Evolutionary conservation across 306 rosid species (phyloP).

Genomic region (Rosa lucieae): DNA sequence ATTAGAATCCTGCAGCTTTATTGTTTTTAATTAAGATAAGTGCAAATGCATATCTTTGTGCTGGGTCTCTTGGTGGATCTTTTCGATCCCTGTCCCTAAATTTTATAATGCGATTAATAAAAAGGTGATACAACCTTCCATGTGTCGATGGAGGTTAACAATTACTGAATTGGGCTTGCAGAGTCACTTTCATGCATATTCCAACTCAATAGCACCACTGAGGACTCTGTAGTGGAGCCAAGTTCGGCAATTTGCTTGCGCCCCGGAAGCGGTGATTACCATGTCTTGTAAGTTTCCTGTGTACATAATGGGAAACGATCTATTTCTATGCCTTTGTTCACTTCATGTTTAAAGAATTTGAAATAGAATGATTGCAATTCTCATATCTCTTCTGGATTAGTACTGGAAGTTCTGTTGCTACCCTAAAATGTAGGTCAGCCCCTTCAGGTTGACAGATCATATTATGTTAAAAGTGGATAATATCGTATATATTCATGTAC

Average conservation of each 20-base stretch:
- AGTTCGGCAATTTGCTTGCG: conserved; percentile 60
- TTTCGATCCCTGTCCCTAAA: not conserved
- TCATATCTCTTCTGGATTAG: not conserved
- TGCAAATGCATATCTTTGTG: not conserved
- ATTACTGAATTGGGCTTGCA: conserved; percentile 40
- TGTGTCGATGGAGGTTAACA: conserved; percentile 9
- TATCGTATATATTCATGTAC: conserved; percentile 24
- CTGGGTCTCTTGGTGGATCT: not conserved
- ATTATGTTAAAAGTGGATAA: not conserved
- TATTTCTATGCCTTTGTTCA: not conserved
- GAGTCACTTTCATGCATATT: conserved; percentile 72
- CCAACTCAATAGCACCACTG: conserved; percentile 81
- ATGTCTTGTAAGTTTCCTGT: conserved; percentile 72
- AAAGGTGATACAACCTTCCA: not conserved
- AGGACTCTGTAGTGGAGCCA: conserved; percentile 56
- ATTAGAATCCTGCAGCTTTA: not conserved
- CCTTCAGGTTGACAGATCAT: not conserved
- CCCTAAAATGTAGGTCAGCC: not conserved
- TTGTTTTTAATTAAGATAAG: not conserved
- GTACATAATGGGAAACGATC: not conserved
- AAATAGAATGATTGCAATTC: not conserved
- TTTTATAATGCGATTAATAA: not conserved
- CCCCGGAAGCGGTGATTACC: conserved; percentile 82
- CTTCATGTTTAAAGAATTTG: not conserved
- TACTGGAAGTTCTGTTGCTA: conserved; percentile 8